phyloP scores from a whole-genome alignment of 371 early-diverging fungal genomes.

The Dichotomocladium elegans region DNA sequence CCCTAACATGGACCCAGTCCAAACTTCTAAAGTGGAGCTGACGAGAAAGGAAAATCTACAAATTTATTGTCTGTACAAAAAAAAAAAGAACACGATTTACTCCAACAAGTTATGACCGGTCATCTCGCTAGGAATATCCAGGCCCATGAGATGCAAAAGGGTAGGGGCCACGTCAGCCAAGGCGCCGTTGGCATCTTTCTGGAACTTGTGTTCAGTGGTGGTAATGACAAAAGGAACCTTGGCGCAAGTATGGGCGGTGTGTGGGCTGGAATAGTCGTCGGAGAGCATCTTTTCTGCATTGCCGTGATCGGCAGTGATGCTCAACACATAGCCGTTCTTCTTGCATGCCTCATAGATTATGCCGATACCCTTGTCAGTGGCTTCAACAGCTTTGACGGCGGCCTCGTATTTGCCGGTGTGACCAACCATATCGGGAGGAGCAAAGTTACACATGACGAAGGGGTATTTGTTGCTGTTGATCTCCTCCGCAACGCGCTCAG shows the following conservation, averaged over 20 bases:
- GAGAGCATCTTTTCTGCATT: conserved; percentile 99
- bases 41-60: too few species aligned
- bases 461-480: conserved; percentile 78
- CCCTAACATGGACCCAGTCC: too few species aligned
- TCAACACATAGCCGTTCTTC: conserved; percentile 84
- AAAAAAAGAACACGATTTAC: not conserved
- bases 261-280: conserved; percentile 79
- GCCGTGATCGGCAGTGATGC: conserved; percentile 99
- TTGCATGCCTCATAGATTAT: conserved; percentile 91
- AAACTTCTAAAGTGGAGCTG: too few species aligned
- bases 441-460: conserved; percentile 99
- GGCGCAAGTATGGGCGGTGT: conserved; percentile 95
- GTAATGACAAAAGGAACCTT: conserved; percentile 96
- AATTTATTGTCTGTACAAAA: too few species aligned
- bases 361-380: conserved; percentile 95
- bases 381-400: conserved; percentile 89
- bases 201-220: conserved; percentile 44
- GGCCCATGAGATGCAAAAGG: conserved; percentile 88
- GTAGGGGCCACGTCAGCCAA: conserved; percentile 99
- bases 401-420: conserved; percentile 98
- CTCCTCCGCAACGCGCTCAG: conserved; percentile 85
- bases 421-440: conserved; percentile 99
- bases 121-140: conserved; percentile 95
- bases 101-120: conserved; percentile 70
- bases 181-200: conserved; percentile 62